A percentile compares a stretch with the other conserved stretches of the same genome.
Evolutionary conservation across 805 yeast species (phyloP).

Genomic region (Teunomyces tritomae): DNA sequence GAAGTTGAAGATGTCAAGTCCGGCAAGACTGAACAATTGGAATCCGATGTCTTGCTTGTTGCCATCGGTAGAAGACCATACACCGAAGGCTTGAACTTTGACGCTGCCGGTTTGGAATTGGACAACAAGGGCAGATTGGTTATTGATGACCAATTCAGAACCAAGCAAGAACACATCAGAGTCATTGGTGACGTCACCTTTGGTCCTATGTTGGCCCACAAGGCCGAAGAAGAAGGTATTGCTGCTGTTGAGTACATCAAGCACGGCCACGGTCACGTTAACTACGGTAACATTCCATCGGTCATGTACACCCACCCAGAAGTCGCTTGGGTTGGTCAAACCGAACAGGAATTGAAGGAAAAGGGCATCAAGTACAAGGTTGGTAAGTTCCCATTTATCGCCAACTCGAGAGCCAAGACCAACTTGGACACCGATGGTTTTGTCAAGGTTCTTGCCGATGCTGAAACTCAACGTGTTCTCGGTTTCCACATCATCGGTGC

Average conservation of each 20-base stretch:
- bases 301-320: constrained; percentile 99
- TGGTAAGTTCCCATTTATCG: constrained; percentile 98
- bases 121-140: constrained; percentile 93
- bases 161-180: constrained; percentile 90
- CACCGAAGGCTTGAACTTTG: constrained; percentile 85
- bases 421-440: constrained; percentile 96
- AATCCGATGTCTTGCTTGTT: constrained; percentile 90
- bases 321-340: constrained; percentile 99
- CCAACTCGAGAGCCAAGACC: constrained; percentile 99
- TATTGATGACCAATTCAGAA: constrained; percentile 89
- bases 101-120: constrained; percentile 81
- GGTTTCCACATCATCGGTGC: constrained; percentile 98
- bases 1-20: constrained; percentile 87
- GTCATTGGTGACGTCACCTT: constrained; percentile 98
- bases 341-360: constrained; percentile 90
- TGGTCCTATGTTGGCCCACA: constrained; percentile 99
- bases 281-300: constrained; percentile 95
- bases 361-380: constrained; percentile 88
- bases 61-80: constrained; percentile 99
- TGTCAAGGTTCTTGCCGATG: constrained; percentile 93
- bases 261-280: constrained; percentile 94
- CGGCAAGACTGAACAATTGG: constrained; percentile 74
- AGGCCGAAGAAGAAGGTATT: constrained; percentile 99
- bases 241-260: constrained; percentile 96
- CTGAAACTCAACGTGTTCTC: constrained; percentile 92